A percentile compares a stretch with the other conserved stretches of the same genome.
These are phyloP conservation scores for Podospora anserina DNA, from an alignment of 495 filamentous ascomycete species.

Conservation along the genomic window DNA sequence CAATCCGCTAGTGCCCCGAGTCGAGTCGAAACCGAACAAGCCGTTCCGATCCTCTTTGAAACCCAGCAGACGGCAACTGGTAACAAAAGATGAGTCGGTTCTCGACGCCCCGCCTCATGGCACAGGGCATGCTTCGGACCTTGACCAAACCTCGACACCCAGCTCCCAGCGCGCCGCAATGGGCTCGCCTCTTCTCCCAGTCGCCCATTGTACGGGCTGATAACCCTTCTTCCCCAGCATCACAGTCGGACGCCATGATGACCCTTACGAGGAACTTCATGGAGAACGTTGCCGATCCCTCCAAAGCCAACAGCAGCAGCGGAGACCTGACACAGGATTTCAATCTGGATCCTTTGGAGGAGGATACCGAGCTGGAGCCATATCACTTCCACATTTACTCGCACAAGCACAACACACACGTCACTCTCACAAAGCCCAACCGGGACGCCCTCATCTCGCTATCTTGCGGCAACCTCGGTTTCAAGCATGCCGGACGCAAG, in stretches of 20 bases:
- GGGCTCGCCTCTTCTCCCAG: conserved; percentile 44
- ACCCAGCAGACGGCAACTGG: conserved; percentile 13
- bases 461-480: conserved; percentile 78
- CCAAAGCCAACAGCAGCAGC: conserved; percentile 12
- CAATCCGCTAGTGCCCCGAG: neutral
- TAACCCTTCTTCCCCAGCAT: neutral
- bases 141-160: conserved; percentile 26
- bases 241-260: neutral
- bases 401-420: conserved; percentile 88
- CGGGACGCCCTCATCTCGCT: conserved; percentile 71
- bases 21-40: conserved; percentile 5
- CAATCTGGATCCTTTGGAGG: conserved; percentile 6
- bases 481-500: conserved; percentile 71
- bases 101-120: conserved; percentile 44
- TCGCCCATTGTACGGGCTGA: conserved; percentile 19
- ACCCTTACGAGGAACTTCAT: neutral
- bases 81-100: conserved; percentile 41
- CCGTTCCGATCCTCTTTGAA: conserved; percentile 3
- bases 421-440: conserved; percentile 81
- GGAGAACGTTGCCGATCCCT: neutral
- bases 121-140: conserved; percentile 36
- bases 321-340: conserved; percentile 18
- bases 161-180: conserved; percentile 31
- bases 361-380: conserved; percentile 44
- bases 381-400: conserved; percentile 85